Base-by-base conservation (phyloP, 306 rosid species). In the Alnus glutinosa region DNA sequence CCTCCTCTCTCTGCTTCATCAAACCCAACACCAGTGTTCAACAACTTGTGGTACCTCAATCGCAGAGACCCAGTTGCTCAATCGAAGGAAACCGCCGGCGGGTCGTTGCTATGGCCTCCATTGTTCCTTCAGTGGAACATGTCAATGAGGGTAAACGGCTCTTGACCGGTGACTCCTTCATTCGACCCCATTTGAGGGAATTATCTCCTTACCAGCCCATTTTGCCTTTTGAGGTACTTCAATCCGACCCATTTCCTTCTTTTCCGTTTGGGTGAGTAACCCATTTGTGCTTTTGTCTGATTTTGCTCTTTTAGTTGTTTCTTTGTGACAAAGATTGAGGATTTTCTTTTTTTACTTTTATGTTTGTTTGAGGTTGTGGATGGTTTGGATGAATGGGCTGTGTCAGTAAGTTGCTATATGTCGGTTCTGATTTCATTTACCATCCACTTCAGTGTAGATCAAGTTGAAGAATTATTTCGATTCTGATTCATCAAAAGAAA, bases 201-300 rank as follows among this genome's bases (percentile, higher is more conserved):
- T 84, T 95, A 86, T 80, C 96, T 78, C 98, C 98, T 77, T 92
- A 92, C 79, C 98, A 95, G 55, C 90, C 98, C 77, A 95, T 95
- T 86, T 90, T 92, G 73, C 98, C 98, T 18, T 95, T 95, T 78
- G 98, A 95, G 98, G 98, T 92, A 70, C 63, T 76, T 3, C 57
- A 48, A 3, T 71, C 55, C 59, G 55, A 50, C 8, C 59, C 32
- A 32, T 62, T 66, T 42, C 57, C 34, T 7, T 55, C 13, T 36
- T 64, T 30, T 18, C 52, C 1, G 10, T 28, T 19, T 34, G 11
- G 5, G 0, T 55, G 2, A n/a, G 37, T 59, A 18, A 13, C 46
- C 50, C 50, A 15, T 66, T 63, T 37, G 13, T 16, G 71, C 8
- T 39, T 62, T 68, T 4, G 70, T 15, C 16, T 70, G 58, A 18